Evolutionary conservation across 345 rosid species (phyloP), one percentile per base, ranked within the genome.

Genomic region (Populus nigra): DNA sequence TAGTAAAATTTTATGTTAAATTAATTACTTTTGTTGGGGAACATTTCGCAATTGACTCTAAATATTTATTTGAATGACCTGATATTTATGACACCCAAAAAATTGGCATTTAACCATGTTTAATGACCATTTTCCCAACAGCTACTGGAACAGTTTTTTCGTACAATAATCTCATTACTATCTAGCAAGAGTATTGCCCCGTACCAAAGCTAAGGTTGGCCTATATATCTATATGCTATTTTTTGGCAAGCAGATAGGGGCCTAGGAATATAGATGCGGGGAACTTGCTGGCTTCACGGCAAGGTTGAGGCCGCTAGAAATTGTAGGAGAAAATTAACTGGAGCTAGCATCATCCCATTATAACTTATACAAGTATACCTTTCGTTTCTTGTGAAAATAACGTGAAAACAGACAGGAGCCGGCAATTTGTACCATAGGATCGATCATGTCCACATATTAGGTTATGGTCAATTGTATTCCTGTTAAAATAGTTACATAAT

Each of bases 401-500:
- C 12, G 12, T 23, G n/a, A 41, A 17, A 65, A 50, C 47, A 35
- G 22, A 49, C 6, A 31, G 1, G 2, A 78, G 86, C 81, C 81
- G 78, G 83, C 74, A 79, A 70, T 59, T 62, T 69, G 75, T 86
- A 84, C 86, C 61, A 57, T 45, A 2, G 22, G 41, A 17, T 11
- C 31, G 0, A 33, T 33, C 35, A 33, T 33, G 35, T 33, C 0
- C 5, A 33, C 35, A 4, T 33, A 33, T 33, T 33, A 33, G 35
- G 35, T 33, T 33, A 33, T 33, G 35, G 35, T 33, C 5, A 33
- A 33, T 33, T 33, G 35, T 33, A 33, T 33, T 73, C 73, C 86
- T 87, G 85, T 71, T 81, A 86, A 90, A 83, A 35, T 59, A 80
- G 89, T 82, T 84, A 68, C 59, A 53, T 53, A 68, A 18, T 81